Evolutionary conservation across 2,329 filamentous ascomycete species (phyloP).

Genomic region (Colletotrichum noveboracense): DNA sequence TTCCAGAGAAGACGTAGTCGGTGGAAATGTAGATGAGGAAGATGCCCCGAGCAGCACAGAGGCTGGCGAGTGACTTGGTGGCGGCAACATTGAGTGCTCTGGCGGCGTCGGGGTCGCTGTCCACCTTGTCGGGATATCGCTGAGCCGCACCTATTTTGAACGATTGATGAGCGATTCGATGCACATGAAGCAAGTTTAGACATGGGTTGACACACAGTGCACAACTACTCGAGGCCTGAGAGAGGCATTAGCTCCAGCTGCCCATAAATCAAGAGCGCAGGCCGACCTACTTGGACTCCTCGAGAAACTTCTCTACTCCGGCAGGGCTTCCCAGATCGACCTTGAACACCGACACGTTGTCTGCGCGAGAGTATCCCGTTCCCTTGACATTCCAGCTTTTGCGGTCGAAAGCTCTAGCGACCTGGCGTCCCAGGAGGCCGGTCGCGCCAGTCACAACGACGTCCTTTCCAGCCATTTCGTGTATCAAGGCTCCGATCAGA

Average conservation of each 20-base stretch:
- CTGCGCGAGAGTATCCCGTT: slow-evolving; percentile 76
- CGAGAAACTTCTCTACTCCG: slow-evolving; percentile 56
- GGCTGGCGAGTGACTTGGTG: slow-evolving; percentile 67
- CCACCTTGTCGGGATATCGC: slow-evolving; percentile 85
- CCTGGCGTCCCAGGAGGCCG: slow-evolving; percentile 81
- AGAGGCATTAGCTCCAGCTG: neutral
- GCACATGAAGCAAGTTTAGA: neutral
- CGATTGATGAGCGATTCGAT: neutral
- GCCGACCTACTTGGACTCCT: slow-evolving; percentile 57
- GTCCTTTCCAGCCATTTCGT: slow-evolving; percentile 46
- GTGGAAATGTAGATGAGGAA: slow-evolving; percentile 81
- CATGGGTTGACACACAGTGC: slow-evolving; percentile 66
- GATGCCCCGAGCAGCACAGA: slow-evolving; percentile 66
- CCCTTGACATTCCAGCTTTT: slow-evolving; percentile 74
- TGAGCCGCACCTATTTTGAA: slow-evolving; percentile 75
- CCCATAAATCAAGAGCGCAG: neutral
- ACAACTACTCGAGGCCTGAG: slow-evolving; percentile 76
- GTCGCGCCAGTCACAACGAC: slow-evolving; percentile 85
- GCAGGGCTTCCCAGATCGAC: slow-evolving; percentile 54
- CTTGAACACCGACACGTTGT: slow-evolving; percentile 70
- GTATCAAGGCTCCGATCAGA: neutral
- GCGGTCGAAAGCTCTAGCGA: slow-evolving; percentile 72
- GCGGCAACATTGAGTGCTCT: slow-evolving; percentile 77
- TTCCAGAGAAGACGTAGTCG: slow-evolving; percentile 80
- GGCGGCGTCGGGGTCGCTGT: slow-evolving; percentile 78